Evolutionary conservation across 345 rosid species (phyloP), one percentile per base, ranked within the genome.

Genomic region (Populus davidiana): DNA sequence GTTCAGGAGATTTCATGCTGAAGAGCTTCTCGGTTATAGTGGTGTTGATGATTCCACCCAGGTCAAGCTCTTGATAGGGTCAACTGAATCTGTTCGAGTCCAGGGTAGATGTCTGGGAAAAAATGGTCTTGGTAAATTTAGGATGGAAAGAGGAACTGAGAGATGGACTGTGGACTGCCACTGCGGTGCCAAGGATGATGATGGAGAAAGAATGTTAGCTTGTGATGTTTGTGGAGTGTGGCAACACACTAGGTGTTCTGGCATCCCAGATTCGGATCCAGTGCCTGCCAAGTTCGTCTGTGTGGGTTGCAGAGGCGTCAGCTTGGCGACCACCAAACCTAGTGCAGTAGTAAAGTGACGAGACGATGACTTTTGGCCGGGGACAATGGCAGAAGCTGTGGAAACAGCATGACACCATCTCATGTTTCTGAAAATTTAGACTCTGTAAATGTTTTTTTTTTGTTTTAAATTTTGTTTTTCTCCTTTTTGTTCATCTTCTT

Each of bases 191-290:
- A 89, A 85, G 79, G 93, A 91, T 21, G 95, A 91, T 43, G 95
- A 91, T 52, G 95, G 95, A 8, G 95, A 91, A 77, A 85, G 93
- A 72, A 91, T 91, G 95, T 27, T 91, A 52, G 93, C 95, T 3
- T 91, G 93, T 41, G 95, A 91, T 71, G 82, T 79, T 18, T 91
- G 95, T 69, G 86, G 91, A 0, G 91, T 87, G 73, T 91, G 95
- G 93, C 91, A 85, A 84, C 93, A 91, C 76, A 91, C 95, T 1
- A 82, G 95, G 78, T 91, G 95, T 78, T 87, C 89, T 0, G 88
- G 91, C 25, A 89, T 89, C 56, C 79, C 77, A 0, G 91, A 89
- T 61, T 81, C 76, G 0, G 89, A 86, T 6, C 80, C 85, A 0
- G 90, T 89, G 50, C 95, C 95, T 0, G 87, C 87, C 0, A 88